A percentile compares a stretch with the other conserved stretches of the same genome.
These are phyloP conservation scores for Ustilago cynodontis DNA, from an alignment of 1,284 basidiomycete genomes.

Conservation along the genomic window DNA sequence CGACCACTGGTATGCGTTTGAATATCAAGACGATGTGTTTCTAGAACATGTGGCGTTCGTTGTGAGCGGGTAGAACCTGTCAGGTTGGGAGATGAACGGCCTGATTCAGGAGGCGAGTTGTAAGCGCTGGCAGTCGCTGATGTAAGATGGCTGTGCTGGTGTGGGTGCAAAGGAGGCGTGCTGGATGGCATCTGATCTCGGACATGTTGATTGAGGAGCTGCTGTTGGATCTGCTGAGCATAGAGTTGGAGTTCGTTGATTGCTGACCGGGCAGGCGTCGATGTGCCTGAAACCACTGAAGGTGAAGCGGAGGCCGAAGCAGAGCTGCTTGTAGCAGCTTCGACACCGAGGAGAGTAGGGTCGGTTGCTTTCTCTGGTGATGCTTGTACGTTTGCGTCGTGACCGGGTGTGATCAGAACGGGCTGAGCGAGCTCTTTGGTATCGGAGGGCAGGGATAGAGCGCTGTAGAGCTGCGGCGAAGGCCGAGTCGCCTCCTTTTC, in stretches of 20 bases:
- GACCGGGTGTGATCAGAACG: constrained; percentile 21
- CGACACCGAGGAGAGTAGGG: constrained; percentile 24
- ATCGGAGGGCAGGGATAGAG: constrained; percentile 31
- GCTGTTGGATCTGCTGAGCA: constrained; percentile 46
- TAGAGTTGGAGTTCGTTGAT: constrained; percentile 45
- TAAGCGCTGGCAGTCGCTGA: constrained; percentile 29
- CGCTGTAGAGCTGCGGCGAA: constrained; percentile 34
- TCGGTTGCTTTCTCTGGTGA: constrained; percentile 1
- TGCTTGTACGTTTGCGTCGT: not conserved
- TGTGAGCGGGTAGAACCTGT: constrained; percentile 27
- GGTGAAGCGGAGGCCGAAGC: constrained; percentile 33
- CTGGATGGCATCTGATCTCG: constrained; percentile 15
- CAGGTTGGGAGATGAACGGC: constrained; percentile 37
- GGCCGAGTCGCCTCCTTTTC: not conserved
- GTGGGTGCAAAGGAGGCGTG: constrained; percentile 9
- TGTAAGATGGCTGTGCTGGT: constrained; percentile 10
- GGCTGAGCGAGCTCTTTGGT: constrained; percentile 44
- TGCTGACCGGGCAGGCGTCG: constrained; percentile 33
- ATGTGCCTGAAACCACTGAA: constrained; percentile 38
- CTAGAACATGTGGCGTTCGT: constrained; percentile 51
- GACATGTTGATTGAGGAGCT: constrained; percentile 42
- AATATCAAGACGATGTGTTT: constrained; percentile 63
- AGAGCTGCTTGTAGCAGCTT: constrained; percentile 19
- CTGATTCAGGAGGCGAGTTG: constrained; percentile 48
- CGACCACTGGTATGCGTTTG: constrained; percentile 65